These are phyloP conservation scores for Sordaria brevicollis DNA, from an alignment of 495 filamentous ascomycete species.

Conservation along the genomic window DNA sequence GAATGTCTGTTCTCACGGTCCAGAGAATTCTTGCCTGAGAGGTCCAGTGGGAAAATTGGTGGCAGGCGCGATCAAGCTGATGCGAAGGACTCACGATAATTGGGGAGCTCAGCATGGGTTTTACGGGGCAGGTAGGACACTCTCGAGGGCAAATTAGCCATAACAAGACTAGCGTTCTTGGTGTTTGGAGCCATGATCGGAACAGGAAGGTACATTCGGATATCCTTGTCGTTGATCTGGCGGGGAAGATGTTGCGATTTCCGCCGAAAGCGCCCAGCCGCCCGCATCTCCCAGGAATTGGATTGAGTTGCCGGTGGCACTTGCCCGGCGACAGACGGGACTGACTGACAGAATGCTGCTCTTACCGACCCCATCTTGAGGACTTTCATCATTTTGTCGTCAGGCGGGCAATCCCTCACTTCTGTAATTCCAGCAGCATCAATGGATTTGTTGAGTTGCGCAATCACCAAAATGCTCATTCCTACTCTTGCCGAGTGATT, in stretches of 20 bases:
- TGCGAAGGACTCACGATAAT: neutral
- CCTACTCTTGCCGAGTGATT: neutral
- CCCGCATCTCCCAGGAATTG: neutral
- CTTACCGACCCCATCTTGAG: no score
- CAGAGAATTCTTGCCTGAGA: neutral
- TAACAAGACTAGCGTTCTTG: neutral
- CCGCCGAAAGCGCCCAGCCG: neutral
- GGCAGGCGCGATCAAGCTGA: neutral
- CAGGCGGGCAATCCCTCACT: neutral
- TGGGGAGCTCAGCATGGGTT: neutral
- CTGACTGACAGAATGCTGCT: neutral
- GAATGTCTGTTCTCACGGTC: neutral
- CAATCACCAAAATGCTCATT: neutral
- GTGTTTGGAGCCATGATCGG: neutral
- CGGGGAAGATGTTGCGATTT: neutral
- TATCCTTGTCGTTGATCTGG: neutral
- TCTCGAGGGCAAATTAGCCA: neutral
- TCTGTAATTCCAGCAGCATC: neutral
- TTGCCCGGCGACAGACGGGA: neutral
- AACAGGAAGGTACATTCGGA: neutral
- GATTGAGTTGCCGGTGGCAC: neutral
- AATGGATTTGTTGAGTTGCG: neutral
- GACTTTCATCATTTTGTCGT: neutral
- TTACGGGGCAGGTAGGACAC: neutral
- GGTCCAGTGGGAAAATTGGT: neutral